phyloP scores from a whole-genome alignment of 192 early-diverging fungal species.

The Dispira simplex region DNA sequence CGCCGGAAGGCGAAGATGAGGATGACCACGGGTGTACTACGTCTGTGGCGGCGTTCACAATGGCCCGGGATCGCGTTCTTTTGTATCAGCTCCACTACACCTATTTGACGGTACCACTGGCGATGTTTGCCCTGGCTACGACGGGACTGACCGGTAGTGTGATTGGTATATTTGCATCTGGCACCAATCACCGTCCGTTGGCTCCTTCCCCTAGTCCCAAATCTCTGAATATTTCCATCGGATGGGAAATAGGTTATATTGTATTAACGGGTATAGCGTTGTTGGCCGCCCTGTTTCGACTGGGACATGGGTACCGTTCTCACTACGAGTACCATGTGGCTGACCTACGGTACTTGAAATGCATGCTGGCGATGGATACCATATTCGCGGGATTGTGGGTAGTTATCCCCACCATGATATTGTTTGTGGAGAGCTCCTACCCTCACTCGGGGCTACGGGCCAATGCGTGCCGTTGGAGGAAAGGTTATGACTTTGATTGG shows the following conservation, averaged over 20 bases:
- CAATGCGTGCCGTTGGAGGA: constrained; percentile 2
- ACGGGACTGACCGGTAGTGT: neutral
- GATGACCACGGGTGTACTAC: neutral
- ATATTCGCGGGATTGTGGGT: neutral
- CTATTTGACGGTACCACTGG: neutral
- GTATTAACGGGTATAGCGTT: neutral
- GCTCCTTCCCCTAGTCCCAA: neutral
- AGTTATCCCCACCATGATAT: neutral
- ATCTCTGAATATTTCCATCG: constrained; percentile 1
- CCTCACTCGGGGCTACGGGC: constrained; percentile 1
- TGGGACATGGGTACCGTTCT: neutral
- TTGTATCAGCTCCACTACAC: neutral
- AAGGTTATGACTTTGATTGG: constrained; percentile 4
- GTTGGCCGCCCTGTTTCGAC: neutral
- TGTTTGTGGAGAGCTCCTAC: constrained; percentile 3
- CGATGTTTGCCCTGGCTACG: constrained; percentile 1
- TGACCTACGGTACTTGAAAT: neutral
- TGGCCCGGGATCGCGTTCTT: neutral
- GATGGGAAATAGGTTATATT: constrained; percentile 10
- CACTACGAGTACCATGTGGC: constrained; percentile 8
- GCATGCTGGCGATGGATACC: neutral
- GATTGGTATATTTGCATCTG: neutral
- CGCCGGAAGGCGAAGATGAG: no score
- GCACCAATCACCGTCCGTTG: neutral
- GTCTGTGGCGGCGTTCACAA: neutral